Evolutionary conservation across 192 early-diverging fungal species (phyloP).

Genomic region (Martensiomyces pterosporus): DNA sequence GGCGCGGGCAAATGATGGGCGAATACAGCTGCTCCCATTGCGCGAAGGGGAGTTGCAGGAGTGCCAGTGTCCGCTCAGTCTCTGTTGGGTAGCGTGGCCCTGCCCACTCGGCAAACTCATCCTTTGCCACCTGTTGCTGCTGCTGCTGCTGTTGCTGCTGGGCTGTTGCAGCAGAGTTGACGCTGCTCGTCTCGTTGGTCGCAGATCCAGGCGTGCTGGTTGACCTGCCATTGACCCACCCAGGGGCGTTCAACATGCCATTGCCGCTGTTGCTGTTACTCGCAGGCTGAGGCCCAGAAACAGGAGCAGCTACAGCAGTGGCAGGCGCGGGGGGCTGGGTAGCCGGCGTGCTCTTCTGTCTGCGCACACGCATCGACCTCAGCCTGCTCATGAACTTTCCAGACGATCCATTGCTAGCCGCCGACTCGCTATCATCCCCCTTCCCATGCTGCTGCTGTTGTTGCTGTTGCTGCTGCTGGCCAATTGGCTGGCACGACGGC

Average conservation of each 20-base stretch:
- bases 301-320: too few relatives aligned
- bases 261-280: background rate
- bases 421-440: conserved; percentile 31
- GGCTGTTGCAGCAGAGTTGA: background rate
- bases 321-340: too few relatives aligned
- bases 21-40: conserved; percentile 50
- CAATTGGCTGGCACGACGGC: conserved; percentile 6
- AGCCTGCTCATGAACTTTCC: conserved; percentile 44
- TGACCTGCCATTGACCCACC: conserved; percentile 3
- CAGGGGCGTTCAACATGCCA: background rate
- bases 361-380: conserved; percentile 44
- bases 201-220: conserved; percentile 13
- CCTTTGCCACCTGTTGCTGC: conserved; percentile 3
- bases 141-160: background rate
- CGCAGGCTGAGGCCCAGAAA: too few relatives aligned
- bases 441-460: conserved; percentile 9
- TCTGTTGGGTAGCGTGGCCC: conserved; percentile 42
- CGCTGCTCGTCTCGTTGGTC: background rate
- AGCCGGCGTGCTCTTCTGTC: conserved; percentile 32
- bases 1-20: conserved; percentile 41
- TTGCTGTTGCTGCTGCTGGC: conserved; percentile 17
- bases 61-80: conserved; percentile 40
- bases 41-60: conserved; percentile 23
- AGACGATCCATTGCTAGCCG: conserved; percentile 24
- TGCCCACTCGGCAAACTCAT: conserved; percentile 28